These are phyloP conservation scores for Aureobasidium sp. DNA, from an alignment of 2,329 filamentous ascomycete species.

Conservation along the genomic window DNA sequence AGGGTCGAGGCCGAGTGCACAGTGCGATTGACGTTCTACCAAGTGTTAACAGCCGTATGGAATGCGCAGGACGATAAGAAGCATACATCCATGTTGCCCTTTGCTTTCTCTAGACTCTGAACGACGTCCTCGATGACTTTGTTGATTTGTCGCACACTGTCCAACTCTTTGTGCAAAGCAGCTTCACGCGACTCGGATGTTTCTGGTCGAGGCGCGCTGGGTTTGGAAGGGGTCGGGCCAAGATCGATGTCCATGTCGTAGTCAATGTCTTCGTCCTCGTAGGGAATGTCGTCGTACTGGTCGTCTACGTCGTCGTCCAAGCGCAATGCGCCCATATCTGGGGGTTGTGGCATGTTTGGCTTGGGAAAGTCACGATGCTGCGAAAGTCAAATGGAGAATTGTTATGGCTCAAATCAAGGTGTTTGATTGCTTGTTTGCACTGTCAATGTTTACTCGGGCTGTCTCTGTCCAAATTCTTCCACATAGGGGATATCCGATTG, in stretches of 20 bases:
- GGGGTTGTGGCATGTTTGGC: conserved; percentile 23
- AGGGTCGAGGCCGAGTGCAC: conserved; percentile 81
- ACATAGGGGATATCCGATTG: not conserved
- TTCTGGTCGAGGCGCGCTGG: conserved; percentile 36
- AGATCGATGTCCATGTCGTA: conserved; percentile 13
- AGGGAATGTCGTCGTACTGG: conserved; percentile 34
- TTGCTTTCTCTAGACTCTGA: conserved; percentile 61
- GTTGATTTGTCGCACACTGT: conserved; percentile 79
- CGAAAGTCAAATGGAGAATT: not conserved
- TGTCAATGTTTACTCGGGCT: not conserved
- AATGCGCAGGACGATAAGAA: conserved; percentile 2
- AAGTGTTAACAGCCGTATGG: conserved; percentile 2
- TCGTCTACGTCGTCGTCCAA: conserved; percentile 50
- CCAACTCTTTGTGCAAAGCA: conserved; percentile 67
- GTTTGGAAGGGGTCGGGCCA: conserved; percentile 3
- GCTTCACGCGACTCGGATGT: conserved; percentile 62
- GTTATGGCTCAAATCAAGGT: not conserved
- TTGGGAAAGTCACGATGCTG: not conserved
- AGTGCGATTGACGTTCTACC: conserved; percentile 71
- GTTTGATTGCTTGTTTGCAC: conserved; percentile 13
- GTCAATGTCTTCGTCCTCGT: conserved; percentile 10
- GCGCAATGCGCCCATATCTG: conserved; percentile 29
- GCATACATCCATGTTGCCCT: conserved; percentile 67
- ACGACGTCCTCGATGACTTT: conserved; percentile 74
- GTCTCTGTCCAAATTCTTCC: not conserved